These are phyloP conservation scores for Pleurotus giganteus DNA, from an alignment of 768 basidiomycete species.

Conservation along the genomic window DNA sequence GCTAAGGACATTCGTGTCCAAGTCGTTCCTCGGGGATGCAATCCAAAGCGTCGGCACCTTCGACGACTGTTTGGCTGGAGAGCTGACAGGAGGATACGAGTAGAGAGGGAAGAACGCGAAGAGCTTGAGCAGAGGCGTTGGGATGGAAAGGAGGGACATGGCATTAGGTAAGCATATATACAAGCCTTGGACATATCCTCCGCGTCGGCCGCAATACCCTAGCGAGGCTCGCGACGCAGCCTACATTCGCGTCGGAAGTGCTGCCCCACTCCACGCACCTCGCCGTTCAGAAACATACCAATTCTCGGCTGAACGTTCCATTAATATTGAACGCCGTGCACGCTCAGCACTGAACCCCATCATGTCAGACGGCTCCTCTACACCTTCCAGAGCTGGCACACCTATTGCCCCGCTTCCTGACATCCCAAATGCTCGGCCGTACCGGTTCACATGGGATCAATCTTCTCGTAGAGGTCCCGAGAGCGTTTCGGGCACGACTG, in stretches of 20 bases:
- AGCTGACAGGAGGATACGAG: constrained; percentile 42
- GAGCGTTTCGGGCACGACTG: constrained; percentile 71
- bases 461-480: constrained; percentile 60
- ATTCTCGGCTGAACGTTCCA: too few species aligned
- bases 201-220: too few species aligned
- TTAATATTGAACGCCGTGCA: too few species aligned
- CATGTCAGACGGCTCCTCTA: constrained; percentile 51
- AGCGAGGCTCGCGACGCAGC: too few species aligned
- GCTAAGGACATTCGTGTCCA: constrained; percentile 45
- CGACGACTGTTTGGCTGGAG: constrained; percentile 22
- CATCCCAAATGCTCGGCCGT: constrained; percentile 51
- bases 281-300: too few species aligned
- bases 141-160: constrained; percentile 24
- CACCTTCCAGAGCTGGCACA: constrained; percentile 56
- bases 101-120: constrained; percentile 62
- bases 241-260: too few species aligned
- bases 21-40: constrained; percentile 37
- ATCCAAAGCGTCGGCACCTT: constrained; percentile 63
- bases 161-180: background rate
- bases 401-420: constrained; percentile 44
- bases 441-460: constrained; percentile 77
- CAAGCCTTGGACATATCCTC: background rate
- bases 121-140: constrained; percentile 42
- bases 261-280: too few species aligned
- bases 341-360: background rate